phyloP scores from a whole-genome alignment of 1,139 yeast species.

The Blastobotrys aristatus region DNA sequence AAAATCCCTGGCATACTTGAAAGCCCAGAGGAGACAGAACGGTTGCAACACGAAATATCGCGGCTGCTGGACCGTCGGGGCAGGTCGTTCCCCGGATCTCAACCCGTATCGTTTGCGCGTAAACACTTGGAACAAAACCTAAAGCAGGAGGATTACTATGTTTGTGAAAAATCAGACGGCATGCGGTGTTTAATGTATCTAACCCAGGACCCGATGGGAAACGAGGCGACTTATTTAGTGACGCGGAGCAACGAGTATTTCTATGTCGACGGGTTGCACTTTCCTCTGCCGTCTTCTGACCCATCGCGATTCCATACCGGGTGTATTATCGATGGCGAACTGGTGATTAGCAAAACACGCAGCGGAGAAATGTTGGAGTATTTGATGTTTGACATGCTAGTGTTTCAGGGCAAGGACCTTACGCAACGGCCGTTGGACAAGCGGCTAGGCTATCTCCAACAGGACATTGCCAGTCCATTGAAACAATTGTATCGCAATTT shows the following conservation, averaged over 20 bases:
- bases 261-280: constrained; percentile 75
- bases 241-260: constrained; percentile 86
- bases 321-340: constrained; percentile 88
- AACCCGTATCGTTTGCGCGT: constrained; percentile 87
- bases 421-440: constrained; percentile 69
- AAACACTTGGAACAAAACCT: constrained; percentile 63
- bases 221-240: constrained; percentile 55
- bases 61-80: constrained; percentile 48
- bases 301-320: constrained; percentile 70
- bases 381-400: constrained; percentile 86
- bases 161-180: constrained; percentile 96
- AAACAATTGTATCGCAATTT: constrained; percentile 57
- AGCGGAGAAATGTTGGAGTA: constrained; percentile 61
- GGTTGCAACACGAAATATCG: constrained; percentile 64
- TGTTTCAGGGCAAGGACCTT: constrained; percentile 69
- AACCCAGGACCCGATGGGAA: constrained; percentile 39
- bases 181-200: constrained; percentile 76
- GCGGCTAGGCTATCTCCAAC: constrained; percentile 82
- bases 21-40: constrained; percentile 65
- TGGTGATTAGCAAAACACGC: constrained; percentile 48
- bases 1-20: constrained; percentile 78
- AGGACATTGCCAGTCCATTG: constrained; percentile 77
- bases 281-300: constrained; percentile 49
- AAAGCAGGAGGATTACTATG: constrained; percentile 57
- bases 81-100: constrained; percentile 72